phyloP scores from a whole-genome alignment of 345 rosid genomes.

The Eucalyptus dawsonii region DNA sequence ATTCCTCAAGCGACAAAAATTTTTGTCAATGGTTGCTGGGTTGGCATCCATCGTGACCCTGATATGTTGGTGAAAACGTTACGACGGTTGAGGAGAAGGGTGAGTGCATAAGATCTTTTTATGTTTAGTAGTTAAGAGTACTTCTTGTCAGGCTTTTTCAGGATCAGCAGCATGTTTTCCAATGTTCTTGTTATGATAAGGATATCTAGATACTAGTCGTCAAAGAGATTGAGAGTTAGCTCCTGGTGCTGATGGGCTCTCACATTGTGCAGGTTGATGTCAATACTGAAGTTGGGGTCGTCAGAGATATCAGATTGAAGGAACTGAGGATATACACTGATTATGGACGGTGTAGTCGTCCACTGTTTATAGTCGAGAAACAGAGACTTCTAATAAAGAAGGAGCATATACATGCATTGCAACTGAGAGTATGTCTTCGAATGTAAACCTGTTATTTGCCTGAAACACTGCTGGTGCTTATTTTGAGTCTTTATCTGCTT shows the following conservation, averaged over 20 bases:
- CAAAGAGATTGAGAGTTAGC: not conserved
- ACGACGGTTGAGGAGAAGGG: slow-evolving; percentile 86
- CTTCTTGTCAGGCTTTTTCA: not conserved
- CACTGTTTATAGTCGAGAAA: slow-evolving; percentile 87
- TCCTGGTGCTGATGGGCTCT: not conserved
- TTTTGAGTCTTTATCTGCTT: not conserved
- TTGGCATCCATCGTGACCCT: slow-evolving; percentile 96
- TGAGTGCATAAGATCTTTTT: not conserved
- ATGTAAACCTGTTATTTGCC: not conserved
- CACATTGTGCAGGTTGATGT: slow-evolving; percentile 64
- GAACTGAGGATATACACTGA: slow-evolving; percentile 93
- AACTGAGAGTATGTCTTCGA: slow-evolving; percentile 54
- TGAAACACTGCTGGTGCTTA: not conserved
- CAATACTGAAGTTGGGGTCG: slow-evolving; percentile 97
- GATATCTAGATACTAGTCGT: not conserved
- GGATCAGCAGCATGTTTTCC: not conserved
- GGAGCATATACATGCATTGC: slow-evolving; percentile 74
- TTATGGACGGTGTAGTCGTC: slow-evolving; percentile 98
- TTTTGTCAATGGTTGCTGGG: slow-evolving; percentile 98
- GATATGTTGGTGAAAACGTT: slow-evolving; percentile 97
- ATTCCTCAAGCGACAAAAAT: slow-evolving; percentile 94
- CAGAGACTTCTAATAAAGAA: slow-evolving; percentile 90
- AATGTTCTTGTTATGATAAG: not conserved
- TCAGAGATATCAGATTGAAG: slow-evolving; percentile 80
- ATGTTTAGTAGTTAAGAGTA: not conserved